These are phyloP conservation scores for Raffaelea arxii DNA, from an alignment of 2,329 filamentous ascomycete genomes.

Conservation along the genomic window DNA sequence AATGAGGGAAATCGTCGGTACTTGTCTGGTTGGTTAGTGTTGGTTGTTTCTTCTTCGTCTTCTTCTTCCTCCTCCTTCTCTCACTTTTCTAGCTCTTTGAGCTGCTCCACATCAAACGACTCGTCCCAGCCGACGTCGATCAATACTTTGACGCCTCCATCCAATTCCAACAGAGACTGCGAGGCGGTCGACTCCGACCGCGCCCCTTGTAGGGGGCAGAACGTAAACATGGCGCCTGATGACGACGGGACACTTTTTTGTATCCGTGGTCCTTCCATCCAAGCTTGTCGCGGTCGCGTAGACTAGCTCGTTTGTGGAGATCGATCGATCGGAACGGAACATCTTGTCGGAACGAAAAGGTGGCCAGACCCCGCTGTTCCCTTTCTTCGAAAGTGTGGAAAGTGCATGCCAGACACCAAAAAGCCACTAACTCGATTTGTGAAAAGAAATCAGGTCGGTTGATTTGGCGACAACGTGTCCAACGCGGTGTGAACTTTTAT, in stretches of 20 bases:
- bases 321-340: constrained; percentile 14
- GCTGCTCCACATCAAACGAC: constrained; percentile 69
- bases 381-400: too few species aligned
- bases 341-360: constrained; percentile 22
- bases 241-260: neutral
- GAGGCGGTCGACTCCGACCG: constrained; percentile 79
- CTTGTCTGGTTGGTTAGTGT: constrained; percentile 48
- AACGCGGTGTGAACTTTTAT: too few species aligned
- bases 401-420: too few species aligned
- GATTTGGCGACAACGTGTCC: too few species aligned
- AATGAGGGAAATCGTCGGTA: constrained; percentile 84
- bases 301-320: neutral
- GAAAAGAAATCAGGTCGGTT: too few species aligned
- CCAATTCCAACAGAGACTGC: constrained; percentile 92
- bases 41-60: neutral
- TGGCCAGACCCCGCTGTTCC: constrained; percentile 15
- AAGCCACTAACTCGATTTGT: too few species aligned
- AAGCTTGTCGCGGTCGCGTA: neutral
- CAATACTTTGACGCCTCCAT: constrained; percentile 91
- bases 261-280: neutral
- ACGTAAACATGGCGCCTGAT: constrained; percentile 72
- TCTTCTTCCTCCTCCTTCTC: constrained; percentile 13
- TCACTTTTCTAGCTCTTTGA: constrained; percentile 85
- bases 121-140: constrained; percentile 97
- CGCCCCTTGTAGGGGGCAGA: constrained; percentile 84